Base-by-base conservation (phyloP, 768 basidiomycete genomes). In the Galerina sulciceps region DNA sequence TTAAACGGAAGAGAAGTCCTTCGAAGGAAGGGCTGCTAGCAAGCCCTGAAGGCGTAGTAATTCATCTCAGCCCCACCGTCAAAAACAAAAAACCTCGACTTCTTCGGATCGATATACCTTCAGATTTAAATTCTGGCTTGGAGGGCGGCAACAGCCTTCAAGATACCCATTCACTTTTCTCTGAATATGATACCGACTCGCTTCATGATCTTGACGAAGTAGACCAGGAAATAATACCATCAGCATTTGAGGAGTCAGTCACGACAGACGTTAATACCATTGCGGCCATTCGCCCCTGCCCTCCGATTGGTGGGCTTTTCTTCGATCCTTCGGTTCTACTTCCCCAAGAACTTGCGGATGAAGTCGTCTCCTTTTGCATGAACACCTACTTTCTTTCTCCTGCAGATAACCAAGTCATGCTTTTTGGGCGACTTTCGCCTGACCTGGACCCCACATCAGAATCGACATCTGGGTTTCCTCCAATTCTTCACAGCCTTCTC, bases 401-500 rank as follows among this genome's bases (percentile, higher is more conserved):
- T 22, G 62, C 74, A 42, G 77, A 84, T 46, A 92, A 96, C 67
- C 94, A 96, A 71, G 83, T 90, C 52, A 95, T 96, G 94, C 81
- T 96, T 15, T 96, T 96, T 67, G 86, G 86, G 43, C 82, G 87
- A 13, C 68, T 69, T 40, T 38, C 65, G 26, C 38, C 66, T n/a
- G 36, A 61, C 9, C 53, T 63, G 20, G 50, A 59, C 20, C 31
- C 58, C 38, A 40, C 46, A 18, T 53, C 50, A 23, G 36, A 46
- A 22, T 60, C 67, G 11, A 65, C 75, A 4, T 73, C 74, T 35
- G 81, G 84, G 22, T 76, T 93, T 22, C 91, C 91, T 9, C 67
- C 75, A 2, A 74, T 85, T 51, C 74, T 94, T 40, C 62, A 76
- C 23, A 64, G 76, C 36, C 79, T 94, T 8, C 80, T 93, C 26